A percentile compares a stretch with the other conserved stretches of the same genome.
Conservation (phyloP, 257 asterid species). For the Sherardia arvensis region DNA sequence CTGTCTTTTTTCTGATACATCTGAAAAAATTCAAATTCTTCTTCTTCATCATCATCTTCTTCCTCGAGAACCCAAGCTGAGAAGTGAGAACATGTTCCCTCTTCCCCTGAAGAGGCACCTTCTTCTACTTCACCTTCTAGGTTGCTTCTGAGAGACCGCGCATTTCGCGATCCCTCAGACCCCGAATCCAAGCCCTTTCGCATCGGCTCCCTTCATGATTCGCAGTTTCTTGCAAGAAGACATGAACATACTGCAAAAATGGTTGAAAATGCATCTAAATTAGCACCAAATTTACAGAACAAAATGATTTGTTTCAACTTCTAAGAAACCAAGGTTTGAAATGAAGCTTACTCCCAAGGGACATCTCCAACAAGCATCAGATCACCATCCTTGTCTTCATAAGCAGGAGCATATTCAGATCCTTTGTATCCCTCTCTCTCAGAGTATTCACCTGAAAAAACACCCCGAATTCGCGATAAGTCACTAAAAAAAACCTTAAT, state of each 20-base stretch:
- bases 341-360: constrained; percentile 60
- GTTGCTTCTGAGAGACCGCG: neutral
- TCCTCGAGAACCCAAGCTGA: constrained; percentile 55
- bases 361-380: constrained; percentile 94
- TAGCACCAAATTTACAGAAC: neutral
- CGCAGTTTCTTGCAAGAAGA: constrained; percentile 71
- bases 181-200: constrained; percentile 58
- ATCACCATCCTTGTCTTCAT: constrained; percentile 90
- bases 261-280: neutral
- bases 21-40: constrained; percentile 12
- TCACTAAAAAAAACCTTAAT: neutral
- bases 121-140: constrained; percentile 5
- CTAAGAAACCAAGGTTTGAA: neutral
- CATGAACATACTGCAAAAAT: constrained; percentile 58
- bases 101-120: constrained; percentile 19
- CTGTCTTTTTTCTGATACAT: constrained; percentile 21
- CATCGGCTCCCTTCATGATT: constrained; percentile 72
- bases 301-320: neutral
- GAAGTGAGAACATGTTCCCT: constrained; percentile 18
- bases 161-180: constrained; percentile 16
- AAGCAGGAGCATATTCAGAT: constrained; percentile 85
- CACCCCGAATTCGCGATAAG: neutral
- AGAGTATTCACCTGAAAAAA: constrained; percentile 49
- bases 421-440: constrained; percentile 88
- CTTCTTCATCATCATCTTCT: constrained; percentile 31